Base-by-base conservation (phyloP, 176 grass and related monocot species). In the Dendrocalamus sinicus region DNA sequence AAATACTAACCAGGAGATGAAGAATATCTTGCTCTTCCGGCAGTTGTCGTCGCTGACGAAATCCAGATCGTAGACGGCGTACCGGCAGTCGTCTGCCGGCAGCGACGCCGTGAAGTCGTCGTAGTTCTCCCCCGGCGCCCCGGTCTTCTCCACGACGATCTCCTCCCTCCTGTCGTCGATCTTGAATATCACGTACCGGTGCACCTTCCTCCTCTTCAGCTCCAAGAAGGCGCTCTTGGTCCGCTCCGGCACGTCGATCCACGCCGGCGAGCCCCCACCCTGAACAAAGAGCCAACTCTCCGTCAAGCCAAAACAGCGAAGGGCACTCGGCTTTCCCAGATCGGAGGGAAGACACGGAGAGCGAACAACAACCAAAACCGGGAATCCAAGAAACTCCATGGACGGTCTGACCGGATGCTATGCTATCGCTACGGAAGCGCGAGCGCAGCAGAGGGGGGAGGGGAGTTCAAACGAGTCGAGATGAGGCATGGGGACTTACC, bases 1-100 rank as follows among this genome's bases (percentile, higher is more conserved):
- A 30, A 46, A 14, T 53, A 13, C 59, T 26, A 28, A 12, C 59
- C 24, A 94, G 39, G 92, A 86, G 79, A 94, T 94, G 83, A 94
- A 94, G 92, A 94, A 94, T 12, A 94, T 94, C 89, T 94, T 94
- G 83, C 89, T 91, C 80, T 89, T 94, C 69, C 75, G 65, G 83
- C 89, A 94, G 86, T 94, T 94, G 63, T 94, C 92, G 57, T 88
- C 89, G 89, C 85, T 89, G 62, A 94, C 83, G 86, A 94, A 94
- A 82, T 94, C 92, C 54, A 94, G 89, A 72, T 94, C 92, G 75
- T 91, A 94, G 20, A 94, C 89, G 79, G 92, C 92, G 64, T 91
- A 94, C 26, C 92, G 89, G 83, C 92, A 93, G 75, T 94, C 92
- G 65, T 94, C 89, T 13, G 61, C 72, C 9, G 92, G 92, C 15